These are phyloP conservation scores for Dipteronia sinensis DNA, from an alignment of 345 rosid species.

Conservation along the genomic window DNA sequence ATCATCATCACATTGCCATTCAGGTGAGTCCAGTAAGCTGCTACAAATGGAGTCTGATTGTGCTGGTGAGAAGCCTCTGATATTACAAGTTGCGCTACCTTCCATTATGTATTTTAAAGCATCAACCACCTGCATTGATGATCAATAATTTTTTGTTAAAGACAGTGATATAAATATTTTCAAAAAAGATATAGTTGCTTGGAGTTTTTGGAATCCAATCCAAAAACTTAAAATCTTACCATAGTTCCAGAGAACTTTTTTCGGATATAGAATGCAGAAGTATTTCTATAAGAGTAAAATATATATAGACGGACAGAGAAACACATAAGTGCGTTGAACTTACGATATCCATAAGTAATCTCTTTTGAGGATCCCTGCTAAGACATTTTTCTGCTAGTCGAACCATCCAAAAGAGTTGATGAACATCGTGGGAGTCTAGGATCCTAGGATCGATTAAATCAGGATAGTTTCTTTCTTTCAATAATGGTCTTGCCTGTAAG, in stretches of 20 bases:
- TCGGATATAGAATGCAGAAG: neutral
- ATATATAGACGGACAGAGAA: too few relatives aligned
- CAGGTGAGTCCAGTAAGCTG: constrained; percentile 30
- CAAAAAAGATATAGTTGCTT: too few relatives aligned
- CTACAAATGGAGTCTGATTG: constrained; percentile 38
- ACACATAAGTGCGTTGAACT: neutral
- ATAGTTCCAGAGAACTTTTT: too few relatives aligned
- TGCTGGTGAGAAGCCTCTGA: constrained; percentile 43
- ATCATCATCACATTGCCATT: constrained; percentile 25
- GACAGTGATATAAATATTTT: too few relatives aligned
- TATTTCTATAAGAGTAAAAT: neutral
- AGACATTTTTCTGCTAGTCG: constrained; percentile 66
- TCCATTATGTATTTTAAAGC: constrained; percentile 44
- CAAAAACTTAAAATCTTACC: neutral
- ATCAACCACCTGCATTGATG: constrained; percentile 44
- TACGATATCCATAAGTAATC: constrained; percentile 52
- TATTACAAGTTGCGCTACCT: constrained; percentile 19
- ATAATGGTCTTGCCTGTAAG: constrained; percentile 61
- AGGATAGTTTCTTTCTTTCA: constrained; percentile 64
- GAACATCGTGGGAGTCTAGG: constrained; percentile 53
- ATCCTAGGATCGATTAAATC: constrained; percentile 58
- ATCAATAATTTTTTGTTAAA: neutral
- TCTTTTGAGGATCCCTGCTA: constrained; percentile 56
- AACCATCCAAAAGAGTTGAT: constrained; percentile 74
- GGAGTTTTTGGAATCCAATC: neutral